Evolutionary conservation across 345 rosid genomes (phyloP).

Genomic region (Salix dunnii): DNA sequence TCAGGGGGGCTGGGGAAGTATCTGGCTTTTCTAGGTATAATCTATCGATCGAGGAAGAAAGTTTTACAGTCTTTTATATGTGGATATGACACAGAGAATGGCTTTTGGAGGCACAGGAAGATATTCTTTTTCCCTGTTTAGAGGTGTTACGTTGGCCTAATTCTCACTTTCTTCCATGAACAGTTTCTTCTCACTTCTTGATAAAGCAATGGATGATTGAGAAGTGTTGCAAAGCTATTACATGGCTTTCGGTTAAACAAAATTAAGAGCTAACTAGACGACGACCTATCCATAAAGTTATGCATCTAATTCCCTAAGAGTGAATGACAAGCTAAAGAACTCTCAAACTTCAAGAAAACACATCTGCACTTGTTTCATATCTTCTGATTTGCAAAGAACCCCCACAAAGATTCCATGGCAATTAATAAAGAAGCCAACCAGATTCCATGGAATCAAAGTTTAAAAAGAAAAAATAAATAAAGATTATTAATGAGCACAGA

Average conservation of each 20-base stretch:
- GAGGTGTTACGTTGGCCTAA: neutral
- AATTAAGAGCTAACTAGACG: neutral
- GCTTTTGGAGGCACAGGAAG: conserved; percentile 23
- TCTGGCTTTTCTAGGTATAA: neutral
- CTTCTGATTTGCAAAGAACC: neutral
- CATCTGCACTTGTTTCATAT: too few relatives aligned
- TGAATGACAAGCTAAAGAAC: neutral
- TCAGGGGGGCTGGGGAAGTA: neutral
- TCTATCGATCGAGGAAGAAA: conserved; percentile 2
- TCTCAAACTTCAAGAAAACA: too few relatives aligned
- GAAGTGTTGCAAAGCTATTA: neutral
- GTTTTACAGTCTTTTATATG: neutral
- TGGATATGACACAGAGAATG: conserved; percentile 23
- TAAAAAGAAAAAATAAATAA: too few relatives aligned
- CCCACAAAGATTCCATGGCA: too few relatives aligned
- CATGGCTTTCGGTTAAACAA: neutral
- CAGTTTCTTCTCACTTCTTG: conserved; percentile 7
- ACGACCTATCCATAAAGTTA: neutral
- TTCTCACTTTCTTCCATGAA: neutral
- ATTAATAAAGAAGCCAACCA: too few relatives aligned
- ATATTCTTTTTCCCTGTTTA: conserved; percentile 23
- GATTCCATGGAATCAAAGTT: too few relatives aligned
- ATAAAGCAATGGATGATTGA: conserved; percentile 29
- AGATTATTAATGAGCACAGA: too few relatives aligned
- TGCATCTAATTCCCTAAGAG: neutral